Base-by-base conservation (phyloP, 129 eudicot genomes). In the Heracleum sosnowskyi region DNA sequence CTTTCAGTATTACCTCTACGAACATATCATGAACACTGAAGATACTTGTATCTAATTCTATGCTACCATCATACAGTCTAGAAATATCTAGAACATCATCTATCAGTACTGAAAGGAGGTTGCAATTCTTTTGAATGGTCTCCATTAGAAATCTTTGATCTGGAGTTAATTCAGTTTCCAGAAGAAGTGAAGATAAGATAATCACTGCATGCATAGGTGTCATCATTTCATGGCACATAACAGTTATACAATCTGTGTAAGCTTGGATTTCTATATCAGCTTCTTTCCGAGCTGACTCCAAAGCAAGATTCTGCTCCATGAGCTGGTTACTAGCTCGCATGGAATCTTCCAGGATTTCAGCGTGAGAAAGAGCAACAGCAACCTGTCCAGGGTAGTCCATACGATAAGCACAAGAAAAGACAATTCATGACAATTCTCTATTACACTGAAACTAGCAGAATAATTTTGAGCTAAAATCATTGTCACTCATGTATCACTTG, bases 291-390 rank as follows among this genome's bases (percentile, higher is more conserved):
- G 90, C 93, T 74, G 83, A 42, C 26, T 86, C 87, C 40, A 87
- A 74, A 15, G 91, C 89, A 60, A 79, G 81, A 74, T 89, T 89
- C 71, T 89, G 86, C 76, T 85, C 89, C 85, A 83, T 77, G 63
- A 89, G 93, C 82, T 86, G 90, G 77, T 85, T 87, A 40, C 79
- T 86, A 64, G 89, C 89, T 37, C 84, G 79, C 87, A 83, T 85
- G 8, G 93, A 89, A 82, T 87, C 87, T 85, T 87, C 90, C 29
- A 89, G 79, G 66, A 84, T 84, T 41, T 90, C 85, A 73, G 93
- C 90, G 69, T 89, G 93, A 81, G 89, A 84, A 79, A 89, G 93
- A 81, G 93, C 93, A 24, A 89, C 93, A 49, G 93, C 90, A 45
- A 87, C 91, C 92, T 88, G 76, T 75, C 40, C 31, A 63, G 41